Evolutionary conservation across 2,329 filamentous ascomycete genomes (phyloP), one percentile per base, ranked within the genome.

Genomic region (Parastagonospora avenae): DNA sequence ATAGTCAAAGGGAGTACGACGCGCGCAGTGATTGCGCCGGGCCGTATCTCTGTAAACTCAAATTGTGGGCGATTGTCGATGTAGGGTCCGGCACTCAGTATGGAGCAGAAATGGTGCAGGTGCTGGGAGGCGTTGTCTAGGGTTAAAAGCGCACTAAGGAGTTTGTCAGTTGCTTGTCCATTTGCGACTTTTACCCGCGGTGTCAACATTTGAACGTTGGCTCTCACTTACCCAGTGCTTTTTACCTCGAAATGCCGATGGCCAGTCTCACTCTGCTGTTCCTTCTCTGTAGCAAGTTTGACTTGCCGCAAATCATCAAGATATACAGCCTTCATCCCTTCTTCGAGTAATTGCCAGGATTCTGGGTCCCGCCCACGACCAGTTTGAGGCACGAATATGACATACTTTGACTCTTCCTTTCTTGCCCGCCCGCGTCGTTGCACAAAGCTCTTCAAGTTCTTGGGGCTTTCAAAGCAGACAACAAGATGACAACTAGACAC

Each of bases 71-170:
- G 77, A 14, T 76, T 76, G 58, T 92, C 84, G 6, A 86, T 79
- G 64, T 86, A 90, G 24, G 83, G 81, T 1, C 77, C 77, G 0
- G 76, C 75, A 0, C 83, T 80, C 0, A 92, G 70, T 0, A 81
- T 80, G 0, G 79, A 76, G 70, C 92, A 97, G 61, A 97, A 95
- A 71, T 96, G 91, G 40, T 89, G 79, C 1, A 97, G 80, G 69
- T 94, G 91, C n/a, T 80, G 73, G 41, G 87, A 84, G 1, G 91
- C 89, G 58, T 89, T 89, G 32, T 90, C 83, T 1, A 91, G 79
- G 9, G 89, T 89, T 11, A 97, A 75, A 10, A 85, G 73, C 0
- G 90, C 91, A 4, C 86, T 83, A 14, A 32, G 43, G 11, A 43
- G 15, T 7, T 8, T 28, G 30, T 47, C 14, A 47, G 45, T 19